Conservation (phyloP, 805 yeast species). For the Kuraishia piskuri region DNA sequence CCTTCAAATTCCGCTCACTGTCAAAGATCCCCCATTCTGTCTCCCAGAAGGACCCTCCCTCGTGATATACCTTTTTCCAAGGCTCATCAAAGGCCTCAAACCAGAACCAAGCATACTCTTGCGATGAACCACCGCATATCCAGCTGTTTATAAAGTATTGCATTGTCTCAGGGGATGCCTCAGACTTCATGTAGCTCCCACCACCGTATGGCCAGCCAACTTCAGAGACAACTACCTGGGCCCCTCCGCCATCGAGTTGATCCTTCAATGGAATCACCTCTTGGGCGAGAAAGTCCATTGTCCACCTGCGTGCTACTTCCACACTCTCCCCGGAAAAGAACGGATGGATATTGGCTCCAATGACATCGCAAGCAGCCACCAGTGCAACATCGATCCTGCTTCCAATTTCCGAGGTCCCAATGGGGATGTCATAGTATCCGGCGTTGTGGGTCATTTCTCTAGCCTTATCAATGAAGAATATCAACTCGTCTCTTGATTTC, state of each 20-base stretch:
- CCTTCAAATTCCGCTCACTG: constrained; percentile 36
- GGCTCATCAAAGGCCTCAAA: constrained; percentile 72
- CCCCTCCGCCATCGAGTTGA: constrained; percentile 12
- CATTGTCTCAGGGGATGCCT: constrained; percentile 35
- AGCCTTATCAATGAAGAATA: constrained; percentile 32
- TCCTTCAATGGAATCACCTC: constrained; percentile 31
- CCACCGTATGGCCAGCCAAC: constrained; percentile 71
- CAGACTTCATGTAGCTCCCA: constrained; percentile 35
- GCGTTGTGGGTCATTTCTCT: constrained; percentile 26
- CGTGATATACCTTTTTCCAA: constrained; percentile 51
- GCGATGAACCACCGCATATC: constrained; percentile 35
- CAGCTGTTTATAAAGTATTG: constrained; percentile 42
- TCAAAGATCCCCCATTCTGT: constrained; percentile 65
- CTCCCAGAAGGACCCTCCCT: constrained; percentile 47
- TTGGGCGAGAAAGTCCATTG: constrained; percentile 33
- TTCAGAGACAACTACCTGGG: constrained; percentile 42
- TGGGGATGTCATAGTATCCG: constrained; percentile 32
- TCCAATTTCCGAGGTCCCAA: constrained; percentile 59
- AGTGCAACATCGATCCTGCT: constrained; percentile 31
- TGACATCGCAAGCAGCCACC: constrained; percentile 37
- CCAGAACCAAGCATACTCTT: constrained; percentile 42
- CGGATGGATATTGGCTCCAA: constrained; percentile 62
- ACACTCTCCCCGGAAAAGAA: constrained; percentile 54
- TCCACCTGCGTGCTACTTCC: constrained; percentile 42
- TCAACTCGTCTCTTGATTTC: constrained; percentile 25